phyloP scores from a whole-genome alignment of 23 red algal species.

The Chondrus crispus region DNA sequence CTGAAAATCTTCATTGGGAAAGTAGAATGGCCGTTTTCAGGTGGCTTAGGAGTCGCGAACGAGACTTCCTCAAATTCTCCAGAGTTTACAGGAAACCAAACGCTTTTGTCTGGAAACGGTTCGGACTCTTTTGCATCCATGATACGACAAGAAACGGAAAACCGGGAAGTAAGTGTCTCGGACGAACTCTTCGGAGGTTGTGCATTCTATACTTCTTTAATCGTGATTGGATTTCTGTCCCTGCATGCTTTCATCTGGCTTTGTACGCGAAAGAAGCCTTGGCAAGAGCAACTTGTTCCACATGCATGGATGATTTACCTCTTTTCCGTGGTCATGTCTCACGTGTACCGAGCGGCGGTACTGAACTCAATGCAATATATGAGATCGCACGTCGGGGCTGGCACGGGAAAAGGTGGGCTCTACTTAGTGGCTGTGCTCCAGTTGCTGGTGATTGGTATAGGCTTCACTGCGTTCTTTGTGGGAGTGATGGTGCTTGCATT shows the following conservation, averaged over 20 bases:
- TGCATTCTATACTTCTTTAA: slow-evolving; percentile 57
- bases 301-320: slow-evolving; percentile 75
- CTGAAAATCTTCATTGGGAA: slow-evolving; percentile 53
- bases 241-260: slow-evolving; percentile 41
- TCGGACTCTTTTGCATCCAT: not conserved
- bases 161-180: slow-evolving; percentile 1
- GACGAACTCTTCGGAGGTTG: slow-evolving; percentile 46
- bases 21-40: slow-evolving; percentile 12
- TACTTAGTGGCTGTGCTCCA: slow-evolving; percentile 60
- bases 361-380: slow-evolving; percentile 62
- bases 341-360: slow-evolving; percentile 42
- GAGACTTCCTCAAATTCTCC: not conserved
- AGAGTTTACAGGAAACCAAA: not conserved
- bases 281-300: slow-evolving; percentile 9
- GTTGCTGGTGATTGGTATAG: slow-evolving; percentile 59
- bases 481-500: slow-evolving; percentile 45
- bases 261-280: slow-evolving; percentile 2
- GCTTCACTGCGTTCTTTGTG: slow-evolving; percentile 51
- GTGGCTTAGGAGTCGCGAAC: not conserved
- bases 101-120: not conserved
- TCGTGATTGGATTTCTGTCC: slow-evolving; percentile 16
- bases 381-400: slow-evolving; percentile 22
- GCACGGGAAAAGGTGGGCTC: slow-evolving; percentile 32
- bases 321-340: slow-evolving; percentile 57
- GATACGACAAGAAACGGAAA: not conserved